Percentiles rank a stretch among this genome's conserved stretches.
Conservation (phyloP, 164 flowering plant species). For the Stephania yunnanensis region DNA sequence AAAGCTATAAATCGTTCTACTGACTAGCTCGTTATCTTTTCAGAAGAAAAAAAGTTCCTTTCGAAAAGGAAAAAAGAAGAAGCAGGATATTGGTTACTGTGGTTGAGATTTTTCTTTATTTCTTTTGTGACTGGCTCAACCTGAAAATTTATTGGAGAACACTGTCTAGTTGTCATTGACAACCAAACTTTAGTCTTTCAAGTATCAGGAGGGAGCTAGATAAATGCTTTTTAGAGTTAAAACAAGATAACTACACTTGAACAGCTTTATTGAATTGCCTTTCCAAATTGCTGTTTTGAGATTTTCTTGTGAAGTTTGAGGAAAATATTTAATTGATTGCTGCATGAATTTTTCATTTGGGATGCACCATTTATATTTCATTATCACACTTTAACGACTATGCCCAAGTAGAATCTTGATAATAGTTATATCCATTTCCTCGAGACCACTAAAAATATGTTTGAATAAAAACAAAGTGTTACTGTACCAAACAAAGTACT, state of each 20-base stretch:
- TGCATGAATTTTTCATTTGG: not conserved
- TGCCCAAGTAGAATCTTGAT: not conserved
- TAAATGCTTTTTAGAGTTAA: not conserved
- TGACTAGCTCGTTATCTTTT: too few relatives aligned
- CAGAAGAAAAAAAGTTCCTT: too few relatives aligned
- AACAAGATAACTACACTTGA: not conserved
- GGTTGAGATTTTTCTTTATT: too few relatives aligned
- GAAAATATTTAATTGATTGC: not conserved
- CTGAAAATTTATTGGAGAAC: too few relatives aligned
- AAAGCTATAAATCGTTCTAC: too few relatives aligned
- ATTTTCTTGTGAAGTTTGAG: not conserved
- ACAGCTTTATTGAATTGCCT: not conserved
- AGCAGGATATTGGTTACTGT: too few relatives aligned
- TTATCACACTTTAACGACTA: not conserved
- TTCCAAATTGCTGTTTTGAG: not conserved
- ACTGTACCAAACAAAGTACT: not conserved
- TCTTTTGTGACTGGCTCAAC: too few relatives aligned
- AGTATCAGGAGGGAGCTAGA: not conserved
- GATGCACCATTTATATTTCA: not conserved
- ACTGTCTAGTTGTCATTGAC: not conserved
- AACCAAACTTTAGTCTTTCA: not conserved
- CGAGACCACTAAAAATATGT: not conserved
- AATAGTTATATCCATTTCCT: not conserved
- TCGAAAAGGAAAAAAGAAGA: too few relatives aligned
- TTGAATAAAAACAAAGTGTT: not conserved